Base-by-base conservation (phyloP, 2,329 filamentous ascomycete species). In the Trichophaea hybrida region DNA sequence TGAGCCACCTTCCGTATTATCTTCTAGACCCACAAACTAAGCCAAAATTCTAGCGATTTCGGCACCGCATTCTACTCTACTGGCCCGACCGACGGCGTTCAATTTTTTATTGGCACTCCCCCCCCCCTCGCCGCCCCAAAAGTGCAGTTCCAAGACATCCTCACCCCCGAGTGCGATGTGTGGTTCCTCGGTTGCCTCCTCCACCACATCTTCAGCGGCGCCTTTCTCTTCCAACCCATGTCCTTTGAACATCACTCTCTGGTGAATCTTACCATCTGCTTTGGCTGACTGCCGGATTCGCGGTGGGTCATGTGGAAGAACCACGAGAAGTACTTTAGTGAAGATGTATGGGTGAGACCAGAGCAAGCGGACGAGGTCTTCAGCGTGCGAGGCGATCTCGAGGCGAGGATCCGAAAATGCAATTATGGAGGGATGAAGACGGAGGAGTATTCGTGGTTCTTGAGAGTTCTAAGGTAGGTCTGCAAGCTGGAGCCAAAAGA, bases 301-400 rank as follows among this genome's bases (percentile, higher is more conserved):
- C 48, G 55, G 55, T 57, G 55, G 55, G 15, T 12, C 40, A 44
- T 37, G 40, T 49, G 55, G 55, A 15, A 17, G 24, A 34, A 48
- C 15, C 55, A 32, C 8, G 38, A 15, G 40, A 15, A 38, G 37
- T 53, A 43, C 15, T 57, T 57, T 12, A 32, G 48, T 6, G 55
- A 49, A 40, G 6, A 43, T 15, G 40, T 15, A n/a, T 10, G 2
- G 8, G 17, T 49, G 37, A 40, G 7, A n/a, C 37, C 7, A 7
- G 7, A 40, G 7, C 7, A 7, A n/a, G 37, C 37, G 7, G 37
- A n/a, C 37, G 37, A n/a, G 7, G 37, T n/a, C n/a, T n/a, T n/a
- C n/a, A n/a, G 7, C 37, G n/a, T 7, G 37, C 7, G 37, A 7
- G n/a, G 37, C 37, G 37, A 40, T 40, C 37, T 40, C 37, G n/a